Evolutionary conservation across 352 stramenopile species (phyloP).

Genomic region (Phytopythium delawarense): DNA sequence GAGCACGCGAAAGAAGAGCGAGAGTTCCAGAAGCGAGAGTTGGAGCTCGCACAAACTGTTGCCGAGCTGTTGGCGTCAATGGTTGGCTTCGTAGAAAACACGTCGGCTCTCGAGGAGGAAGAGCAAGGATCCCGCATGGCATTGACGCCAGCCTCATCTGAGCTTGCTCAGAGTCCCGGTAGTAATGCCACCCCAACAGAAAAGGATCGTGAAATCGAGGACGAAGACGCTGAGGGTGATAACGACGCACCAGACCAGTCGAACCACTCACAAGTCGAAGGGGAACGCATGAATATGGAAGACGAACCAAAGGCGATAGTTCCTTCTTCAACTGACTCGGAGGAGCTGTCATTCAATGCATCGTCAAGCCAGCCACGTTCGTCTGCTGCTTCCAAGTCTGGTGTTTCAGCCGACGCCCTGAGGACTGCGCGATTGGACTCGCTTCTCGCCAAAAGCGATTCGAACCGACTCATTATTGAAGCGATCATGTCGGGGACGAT

Average conservation of each 20-base stretch:
- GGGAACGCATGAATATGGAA: neutral
- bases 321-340: neutral
- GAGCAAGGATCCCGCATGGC: neutral
- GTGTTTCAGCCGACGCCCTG: neutral
- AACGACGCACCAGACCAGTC: neutral
- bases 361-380: neutral
- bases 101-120: neutral
- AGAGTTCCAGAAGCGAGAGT: neutral
- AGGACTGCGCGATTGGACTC: neutral
- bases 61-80: neutral
- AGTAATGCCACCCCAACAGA: neutral
- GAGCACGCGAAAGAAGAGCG: neutral
- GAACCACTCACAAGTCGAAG: neutral
- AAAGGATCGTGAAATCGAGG: neutral
- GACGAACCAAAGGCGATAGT: neutral
- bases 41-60: neutral
- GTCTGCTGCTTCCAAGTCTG: neutral
- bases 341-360: neutral
- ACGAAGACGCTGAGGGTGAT: neutral
- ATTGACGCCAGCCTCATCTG: neutral
- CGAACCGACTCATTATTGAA: constrained; percentile 18
- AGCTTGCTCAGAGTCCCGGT: neutral
- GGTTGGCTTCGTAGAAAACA: neutral
- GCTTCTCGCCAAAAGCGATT: constrained; percentile 16
- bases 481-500: constrained; percentile 22